Evolutionary conservation across 768 basidiomycete species (phyloP), one percentile per base, ranked within the genome.

Genomic region (Termitomyces sp.): DNA sequence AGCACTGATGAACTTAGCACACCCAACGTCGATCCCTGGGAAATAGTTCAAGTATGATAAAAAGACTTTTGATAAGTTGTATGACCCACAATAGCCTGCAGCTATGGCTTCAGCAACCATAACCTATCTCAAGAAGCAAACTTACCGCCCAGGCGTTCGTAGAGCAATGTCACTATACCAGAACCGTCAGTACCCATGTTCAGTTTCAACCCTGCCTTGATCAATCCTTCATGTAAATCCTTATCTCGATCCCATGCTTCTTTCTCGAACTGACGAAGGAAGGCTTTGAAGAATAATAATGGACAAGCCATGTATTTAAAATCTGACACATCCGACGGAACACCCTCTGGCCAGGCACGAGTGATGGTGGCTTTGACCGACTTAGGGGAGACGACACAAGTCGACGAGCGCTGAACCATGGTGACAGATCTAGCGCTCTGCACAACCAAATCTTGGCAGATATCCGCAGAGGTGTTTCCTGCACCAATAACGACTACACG

Each of bases 1-100:
- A 42, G 77, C 70, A 32, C 73, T 73, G 60, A 85, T n/a, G 54
- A 79, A 69, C 61, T 81, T 72, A 32, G 77, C 76, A 42, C 77
- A 77, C 27, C 81, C 83, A 49, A 76, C 74, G 59, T 81, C 79
- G 19, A 72, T 39, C 68, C 69, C 71, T 72, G 27, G 19, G 40
- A 30, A 37, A 23, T n/a, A 52, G 52, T n/a, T 37, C 17, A 28
- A 54, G 27, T 11, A 10, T 7, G 39, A 30, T 3, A 27, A 10
- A 30, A 14, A 19, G 23, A 28, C 7, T n/a, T 30, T 35, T 40
- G 0, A 1, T 5, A 32, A 16, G 7, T 34, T 3, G 34, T 8
- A n/a, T 34, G 32, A 16, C 47, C n/a, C n/a, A n/a, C 14, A 19
- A 48, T 19, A 48, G 14, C n/a, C n/a, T 48, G 14, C 30, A 47